A percentile compares a stretch with the other conserved stretches of the same genome.
Evolutionary conservation across 495 filamentous ascomycete genomes (phyloP).

Genomic region (Xanthoparmelia taractica): DNA sequence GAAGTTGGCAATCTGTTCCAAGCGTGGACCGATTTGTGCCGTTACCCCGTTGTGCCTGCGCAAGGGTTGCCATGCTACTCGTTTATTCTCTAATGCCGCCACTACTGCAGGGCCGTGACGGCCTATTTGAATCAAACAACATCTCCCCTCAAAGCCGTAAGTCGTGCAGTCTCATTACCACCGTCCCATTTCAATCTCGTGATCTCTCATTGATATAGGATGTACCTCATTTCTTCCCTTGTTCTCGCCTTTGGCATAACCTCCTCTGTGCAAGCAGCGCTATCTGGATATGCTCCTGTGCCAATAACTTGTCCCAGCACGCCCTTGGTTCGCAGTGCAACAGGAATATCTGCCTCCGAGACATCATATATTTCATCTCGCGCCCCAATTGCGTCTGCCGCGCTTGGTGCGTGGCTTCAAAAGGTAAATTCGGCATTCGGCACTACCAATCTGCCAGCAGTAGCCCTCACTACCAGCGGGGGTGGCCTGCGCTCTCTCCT

Average conservation of each 20-base stretch:
- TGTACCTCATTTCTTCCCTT: not conserved
- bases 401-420: slow-evolving; percentile 32
- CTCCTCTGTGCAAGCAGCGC: slow-evolving; percentile 2
- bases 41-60: not conserved
- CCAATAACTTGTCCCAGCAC: slow-evolving; percentile 26
- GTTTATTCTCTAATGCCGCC: not conserved
- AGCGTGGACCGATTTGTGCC: not conserved
- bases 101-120: not conserved
- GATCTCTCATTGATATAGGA: not conserved
- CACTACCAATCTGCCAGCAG: slow-evolving; percentile 26
- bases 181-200: not conserved
- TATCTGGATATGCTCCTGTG: slow-evolving; percentile 26
- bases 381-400: slow-evolving; percentile 30
- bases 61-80: not conserved
- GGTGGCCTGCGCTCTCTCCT: slow-evolving; percentile 41
- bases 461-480: slow-evolving; percentile 40
- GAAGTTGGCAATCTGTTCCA: not conserved
- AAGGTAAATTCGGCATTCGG: slow-evolving; percentile 32
- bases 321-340: slow-evolving; percentile 29
- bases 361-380: slow-evolving; percentile 31
- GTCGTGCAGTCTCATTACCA: not conserved
- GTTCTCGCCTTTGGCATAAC: slow-evolving; percentile 1
- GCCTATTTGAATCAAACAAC: not conserved
- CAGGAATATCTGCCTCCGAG: slow-evolving; percentile 26
- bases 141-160: not conserved